Evolutionary conservation across 176 grass and related monocot species (phyloP).

Genomic region (Ensete ventricosum): DNA sequence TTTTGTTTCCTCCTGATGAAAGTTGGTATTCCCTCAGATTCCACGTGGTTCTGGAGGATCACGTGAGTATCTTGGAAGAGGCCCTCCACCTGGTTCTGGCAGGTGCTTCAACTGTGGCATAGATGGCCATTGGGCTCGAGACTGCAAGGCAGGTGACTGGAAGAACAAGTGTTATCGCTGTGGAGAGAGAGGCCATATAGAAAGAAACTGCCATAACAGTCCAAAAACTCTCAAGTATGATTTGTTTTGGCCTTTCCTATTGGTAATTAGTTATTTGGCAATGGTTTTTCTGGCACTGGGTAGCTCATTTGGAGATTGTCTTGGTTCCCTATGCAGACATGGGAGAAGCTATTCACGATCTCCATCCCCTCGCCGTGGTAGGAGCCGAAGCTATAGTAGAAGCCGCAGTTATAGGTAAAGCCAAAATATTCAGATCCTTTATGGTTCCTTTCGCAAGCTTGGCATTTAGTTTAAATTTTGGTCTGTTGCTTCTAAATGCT

Average conservation of each 20-base stretch:
- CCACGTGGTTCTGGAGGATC: constrained; percentile 64
- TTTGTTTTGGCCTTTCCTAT: background rate
- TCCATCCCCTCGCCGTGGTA: constrained; percentile 42
- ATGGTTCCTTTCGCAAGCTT: no score
- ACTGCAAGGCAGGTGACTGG: constrained; percentile 97
- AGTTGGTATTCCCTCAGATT: constrained; percentile 22
- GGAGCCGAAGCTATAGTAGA: constrained; percentile 60
- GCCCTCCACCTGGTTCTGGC: constrained; percentile 80
- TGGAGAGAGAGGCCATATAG: constrained; percentile 91
- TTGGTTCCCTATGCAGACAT: constrained; percentile 16
- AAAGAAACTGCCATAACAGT: constrained; percentile 97
- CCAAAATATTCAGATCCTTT: no score
- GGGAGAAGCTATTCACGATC: constrained; percentile 76
- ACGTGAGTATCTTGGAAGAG: constrained; percentile 77
- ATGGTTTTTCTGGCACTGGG: background rate
- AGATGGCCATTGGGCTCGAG: constrained; percentile 96
- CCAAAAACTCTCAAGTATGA: constrained; percentile 54
- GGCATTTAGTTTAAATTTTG: no score
- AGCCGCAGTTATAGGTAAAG: constrained; percentile 64
- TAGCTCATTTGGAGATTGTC: background rate
- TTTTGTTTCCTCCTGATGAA: no score
- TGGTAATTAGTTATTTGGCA: background rate
- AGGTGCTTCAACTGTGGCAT: constrained; percentile 95
- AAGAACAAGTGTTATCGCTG: constrained; percentile 99
- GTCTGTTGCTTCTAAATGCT: background rate